Evolutionary conservation across 1,139 yeast species (phyloP), one percentile per base, ranked within the genome.

Genomic region (Casaregolazyma lundiana): DNA sequence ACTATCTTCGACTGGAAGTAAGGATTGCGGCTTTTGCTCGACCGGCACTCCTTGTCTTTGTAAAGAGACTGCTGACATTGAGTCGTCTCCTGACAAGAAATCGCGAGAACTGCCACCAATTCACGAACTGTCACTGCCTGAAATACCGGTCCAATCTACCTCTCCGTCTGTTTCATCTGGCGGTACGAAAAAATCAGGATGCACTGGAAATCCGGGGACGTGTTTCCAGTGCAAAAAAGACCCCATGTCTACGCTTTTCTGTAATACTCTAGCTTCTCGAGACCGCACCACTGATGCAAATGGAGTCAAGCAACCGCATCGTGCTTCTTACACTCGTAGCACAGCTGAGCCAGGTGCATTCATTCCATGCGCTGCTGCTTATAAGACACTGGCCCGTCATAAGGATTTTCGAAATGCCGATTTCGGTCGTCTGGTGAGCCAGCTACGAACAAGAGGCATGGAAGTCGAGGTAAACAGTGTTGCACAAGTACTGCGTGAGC

Each of bases 11-110:
- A 45, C 42, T 44, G 42, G 43, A 20, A 38, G 43, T 16, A 32
- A 26, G 53, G 78, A 82, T 51, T 90, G 97, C 67, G 97, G 97
- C 1, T 90, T 90, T 65, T 90, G 97, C 61, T 80, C 95, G 1
- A 95, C 85, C 57, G 95, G 84, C 53, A 82, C 95, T 0, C 94
- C 95, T 4, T 90, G 97, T 67, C 86, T 90, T 2, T 90, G 97
- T 64, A 13, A 19, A 11, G 45, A 42, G 13, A 29, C 45, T 13
- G 44, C 44, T 22, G 45, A 39, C 18, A 11, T 13, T n/a, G 45
- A 42, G 39, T 13, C 15, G 13, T 16, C 36, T 15, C n/a, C 41
- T 21, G 18, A 20, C 24, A 36, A 39, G 7, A 39, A 29, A 30
- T 84, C 0, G 82, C 81, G 3, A 67, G 81, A 29, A 35, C 45